Base-by-base conservation (phyloP, 441 rosid species). In the Populus trichocarpa region DNA sequence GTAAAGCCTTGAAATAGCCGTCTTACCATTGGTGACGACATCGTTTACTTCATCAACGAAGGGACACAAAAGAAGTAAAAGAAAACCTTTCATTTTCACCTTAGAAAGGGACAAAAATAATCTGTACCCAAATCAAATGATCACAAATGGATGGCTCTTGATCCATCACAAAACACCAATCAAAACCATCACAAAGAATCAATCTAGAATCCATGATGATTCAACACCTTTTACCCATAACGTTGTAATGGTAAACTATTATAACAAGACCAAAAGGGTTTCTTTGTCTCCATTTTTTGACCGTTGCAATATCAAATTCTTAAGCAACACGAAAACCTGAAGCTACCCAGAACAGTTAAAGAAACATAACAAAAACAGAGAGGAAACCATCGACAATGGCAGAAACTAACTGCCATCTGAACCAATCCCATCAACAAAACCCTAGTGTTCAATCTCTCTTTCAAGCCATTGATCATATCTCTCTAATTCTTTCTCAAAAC, bases 401-500 rank as follows among this genome's bases (percentile, higher is more conserved):
- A 38, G 88, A 84, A 77, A 77, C 84, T 18, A 79, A 74, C 35
- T 70, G 76, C 72, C 71, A 65, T 76, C 70, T 67, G 73, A 61
- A 22, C 25, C 69, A 72, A 18, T 6, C 73, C 42, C 69, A 25
- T 20, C 75, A 66, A 4, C 79, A 84, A 72, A 84, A 81, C 72
- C 85, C 85, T 8, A 65, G 77, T 38, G 22, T 77, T 16, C 87
- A 85, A 4, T 84, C 85, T 33, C 77, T 80, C 7, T 67, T 86
- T 23, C 83, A 86, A 14, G 76, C 84, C 0, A 78, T 90, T 3
- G 91, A 92, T 74, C 87, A 93, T 0, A 80, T 87, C 50, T 91
- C 95, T 78, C 88, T 92, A 1, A 81, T 92, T 18, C 90, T 89
- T 38, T 87, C 91, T 18, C 92, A 89, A 16, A 89, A 87, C 18